These are phyloP conservation scores for Teratosphaeria gauchensis DNA, from an alignment of 2,329 filamentous ascomycete species.

Conservation along the genomic window DNA sequence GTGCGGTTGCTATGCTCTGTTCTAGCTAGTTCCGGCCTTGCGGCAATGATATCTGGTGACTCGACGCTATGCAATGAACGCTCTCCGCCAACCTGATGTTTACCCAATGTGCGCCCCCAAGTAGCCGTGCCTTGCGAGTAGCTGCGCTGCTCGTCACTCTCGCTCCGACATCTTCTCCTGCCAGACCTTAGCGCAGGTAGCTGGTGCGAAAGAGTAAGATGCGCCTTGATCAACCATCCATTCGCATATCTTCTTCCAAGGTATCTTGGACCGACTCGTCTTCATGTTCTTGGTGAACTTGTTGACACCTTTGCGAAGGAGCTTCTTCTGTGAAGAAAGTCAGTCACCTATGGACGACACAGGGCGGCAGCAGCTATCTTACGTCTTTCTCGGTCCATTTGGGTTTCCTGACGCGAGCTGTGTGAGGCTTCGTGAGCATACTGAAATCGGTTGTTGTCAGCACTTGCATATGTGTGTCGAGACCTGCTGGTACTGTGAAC, in stretches of 20 bases:
- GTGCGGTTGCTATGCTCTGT: background rate
- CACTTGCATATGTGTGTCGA: background rate
- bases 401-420: slow-evolving; percentile 55
- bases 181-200: slow-evolving; percentile 56
- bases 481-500: background rate
- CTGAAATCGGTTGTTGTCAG: background rate
- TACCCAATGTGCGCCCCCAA: background rate
- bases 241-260: slow-evolving; percentile 50
- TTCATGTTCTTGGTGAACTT: slow-evolving; percentile 4
- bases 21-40: background rate
- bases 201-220: slow-evolving; percentile 50
- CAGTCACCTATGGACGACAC: background rate
- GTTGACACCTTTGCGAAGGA: slow-evolving; percentile 17
- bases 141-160: background rate
- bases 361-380: slow-evolving; percentile 28
- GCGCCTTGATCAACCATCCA: slow-evolving; percentile 44
- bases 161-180: slow-evolving; percentile 29
- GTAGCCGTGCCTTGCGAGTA: background rate
- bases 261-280: slow-evolving; percentile 31
- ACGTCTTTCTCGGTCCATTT: slow-evolving; percentile 56
- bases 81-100: background rate
- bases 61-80: background rate
- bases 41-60: background rate
- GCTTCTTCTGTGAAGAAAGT: slow-evolving; percentile 18
- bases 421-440: slow-evolving; percentile 54